A percentile compares a stretch with the other conserved stretches of the same genome.
Evolutionary conservation across 805 yeast species (phyloP).

Genomic region (Ogataea philodendri): DNA sequence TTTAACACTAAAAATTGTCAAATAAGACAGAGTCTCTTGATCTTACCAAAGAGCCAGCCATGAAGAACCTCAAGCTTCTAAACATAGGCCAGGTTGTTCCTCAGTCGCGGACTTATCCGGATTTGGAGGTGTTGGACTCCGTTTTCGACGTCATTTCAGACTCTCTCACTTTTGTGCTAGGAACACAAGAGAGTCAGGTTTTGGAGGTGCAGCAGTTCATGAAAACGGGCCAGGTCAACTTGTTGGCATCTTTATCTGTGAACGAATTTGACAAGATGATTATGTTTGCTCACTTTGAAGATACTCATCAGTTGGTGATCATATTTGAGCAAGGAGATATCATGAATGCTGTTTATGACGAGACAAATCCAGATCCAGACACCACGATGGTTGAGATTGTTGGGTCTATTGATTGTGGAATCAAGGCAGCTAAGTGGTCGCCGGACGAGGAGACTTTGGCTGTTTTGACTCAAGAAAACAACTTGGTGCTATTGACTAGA

Average conservation of each 20-base stretch:
- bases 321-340: constrained; percentile 78
- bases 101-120: constrained; percentile 61
- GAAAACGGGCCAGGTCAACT: constrained; percentile 57
- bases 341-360: constrained; percentile 60
- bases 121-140: constrained; percentile 50
- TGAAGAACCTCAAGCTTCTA: constrained; percentile 38
- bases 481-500: constrained; percentile 66
- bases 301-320: constrained; percentile 60
- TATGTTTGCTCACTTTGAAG: constrained; percentile 68
- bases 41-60: constrained; percentile 9
- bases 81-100: constrained; percentile 55
- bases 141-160: constrained; percentile 74
- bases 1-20: constrained; percentile 9
- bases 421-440: constrained; percentile 78
- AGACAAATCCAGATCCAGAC: constrained; percentile 42
- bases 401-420: constrained; percentile 78
- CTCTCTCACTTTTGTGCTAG: constrained; percentile 63
- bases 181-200: constrained; percentile 49
- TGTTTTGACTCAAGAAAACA: constrained; percentile 59
- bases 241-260: constrained; percentile 61
- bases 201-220: constrained; percentile 76
- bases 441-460: constrained; percentile 86
- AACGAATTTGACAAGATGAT: constrained; percentile 43
- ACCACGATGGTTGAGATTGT: constrained; percentile 68
- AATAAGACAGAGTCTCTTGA: constrained; percentile 1